These are phyloP conservation scores for Mollisia scopiformis DNA, from an alignment of 2,329 filamentous ascomycete species.

Conservation along the genomic window DNA sequence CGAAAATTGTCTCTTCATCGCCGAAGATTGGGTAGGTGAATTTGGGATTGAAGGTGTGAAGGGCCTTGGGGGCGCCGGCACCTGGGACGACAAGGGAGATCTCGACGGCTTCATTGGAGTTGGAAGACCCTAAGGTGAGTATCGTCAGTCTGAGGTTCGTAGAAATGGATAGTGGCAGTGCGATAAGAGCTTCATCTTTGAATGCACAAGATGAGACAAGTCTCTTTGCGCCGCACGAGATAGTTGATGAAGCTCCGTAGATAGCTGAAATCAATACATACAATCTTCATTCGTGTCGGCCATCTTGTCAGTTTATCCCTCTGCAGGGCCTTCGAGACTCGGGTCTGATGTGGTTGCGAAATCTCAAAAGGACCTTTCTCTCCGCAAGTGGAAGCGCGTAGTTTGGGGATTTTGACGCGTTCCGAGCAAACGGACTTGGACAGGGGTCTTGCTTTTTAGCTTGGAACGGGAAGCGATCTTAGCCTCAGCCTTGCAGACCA, in stretches of 20 bases:
- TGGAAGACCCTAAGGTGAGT: conserved; percentile 31
- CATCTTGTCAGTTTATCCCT: conserved; percentile 7
- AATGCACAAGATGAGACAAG: conserved; percentile 8
- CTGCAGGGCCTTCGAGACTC: background rate
- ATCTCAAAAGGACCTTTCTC: background rate
- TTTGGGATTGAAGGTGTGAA: conserved; percentile 76
- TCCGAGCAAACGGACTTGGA: too few relatives aligned
- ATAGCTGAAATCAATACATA: conserved; percentile 20
- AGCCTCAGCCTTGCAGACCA: conserved; percentile 29
- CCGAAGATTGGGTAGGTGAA: conserved; percentile 94
- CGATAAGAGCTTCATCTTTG: background rate
- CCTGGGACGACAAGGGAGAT: conserved; percentile 61
- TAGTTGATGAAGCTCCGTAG: background rate
- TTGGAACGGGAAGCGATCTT: conserved; percentile 6
- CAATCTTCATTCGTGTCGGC: conserved; percentile 20
- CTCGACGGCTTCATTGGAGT: conserved; percentile 55
- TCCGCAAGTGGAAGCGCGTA: conserved; percentile 19
- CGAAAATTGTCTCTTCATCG: conserved; percentile 89
- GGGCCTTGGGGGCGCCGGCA: conserved; percentile 53
- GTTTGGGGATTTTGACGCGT: conserved; percentile 28
- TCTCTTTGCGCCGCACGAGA: conserved; percentile 21
- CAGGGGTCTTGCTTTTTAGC: too few relatives aligned
- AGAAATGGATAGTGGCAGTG: background rate
- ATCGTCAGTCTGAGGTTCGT: conserved; percentile 4
- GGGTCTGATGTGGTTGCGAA: background rate